Conservation (phyloP, 768 basidiomycete genomes). For the Lactarius vividus region DNA sequence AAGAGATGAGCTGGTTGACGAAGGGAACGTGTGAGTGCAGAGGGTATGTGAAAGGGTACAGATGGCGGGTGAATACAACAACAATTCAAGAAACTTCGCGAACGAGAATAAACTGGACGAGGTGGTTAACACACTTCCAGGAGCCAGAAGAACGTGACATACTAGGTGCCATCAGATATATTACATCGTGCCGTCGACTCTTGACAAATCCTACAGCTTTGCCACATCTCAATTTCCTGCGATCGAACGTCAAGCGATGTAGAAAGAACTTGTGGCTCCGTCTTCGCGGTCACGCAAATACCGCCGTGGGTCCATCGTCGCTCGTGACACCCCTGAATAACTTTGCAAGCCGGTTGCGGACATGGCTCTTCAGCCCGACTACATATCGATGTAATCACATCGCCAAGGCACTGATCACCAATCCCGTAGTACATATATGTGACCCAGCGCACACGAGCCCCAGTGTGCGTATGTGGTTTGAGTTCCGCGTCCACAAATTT, state of each 20-base stretch:
- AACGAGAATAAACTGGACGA: conserved; percentile 43
- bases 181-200: conserved; percentile 34
- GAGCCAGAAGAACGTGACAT: conserved; percentile 35
- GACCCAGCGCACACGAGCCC: conserved; percentile 43
- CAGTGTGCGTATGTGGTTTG: conserved; percentile 38
- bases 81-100: conserved; percentile 38
- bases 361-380: conserved; percentile 39
- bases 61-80: conserved; percentile 34
- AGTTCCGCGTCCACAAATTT: conserved; percentile 20
- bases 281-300: conserved; percentile 13
- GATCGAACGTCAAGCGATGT: background rate
- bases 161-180: conserved; percentile 55
- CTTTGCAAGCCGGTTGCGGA: conserved; percentile 35
- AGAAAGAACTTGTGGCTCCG: conserved; percentile 1
- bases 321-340: conserved; percentile 20
- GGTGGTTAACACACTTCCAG: conserved; percentile 42
- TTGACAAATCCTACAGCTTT: conserved; percentile 49
- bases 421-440: conserved; percentile 42
- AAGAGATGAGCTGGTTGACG: conserved; percentile 31
- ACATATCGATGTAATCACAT: conserved; percentile 39
- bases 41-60: conserved; percentile 30
- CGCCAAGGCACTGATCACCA: conserved; percentile 41
- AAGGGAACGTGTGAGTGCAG: conserved; percentile 23
- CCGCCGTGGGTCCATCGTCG: conserved; percentile 25
- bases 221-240: conserved; percentile 44